Percentiles rank a stretch among this genome's conserved stretches.
Conservation (phyloP, 768 basidiomycete genomes). For the Crucibulum laeve region DNA sequence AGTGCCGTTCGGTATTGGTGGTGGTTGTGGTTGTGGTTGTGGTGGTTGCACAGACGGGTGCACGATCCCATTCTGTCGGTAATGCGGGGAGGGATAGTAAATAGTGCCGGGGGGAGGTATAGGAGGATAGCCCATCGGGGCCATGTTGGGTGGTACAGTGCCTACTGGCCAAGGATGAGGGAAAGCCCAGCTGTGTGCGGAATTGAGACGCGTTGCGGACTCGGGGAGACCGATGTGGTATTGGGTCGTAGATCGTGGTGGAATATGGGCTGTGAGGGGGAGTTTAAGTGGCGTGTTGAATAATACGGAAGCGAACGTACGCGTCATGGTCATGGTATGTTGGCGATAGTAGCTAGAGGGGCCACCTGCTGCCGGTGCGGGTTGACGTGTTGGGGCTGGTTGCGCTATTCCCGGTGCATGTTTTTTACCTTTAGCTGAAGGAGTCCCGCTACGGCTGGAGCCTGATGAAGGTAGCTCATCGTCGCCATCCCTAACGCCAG, state of each 20-base stretch:
- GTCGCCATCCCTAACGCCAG: conserved; percentile 20
- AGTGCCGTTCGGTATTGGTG: not conserved
- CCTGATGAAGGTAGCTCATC: conserved; percentile 37
- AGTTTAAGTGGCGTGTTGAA: conserved; percentile 1
- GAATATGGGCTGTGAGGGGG: conserved; percentile 31
- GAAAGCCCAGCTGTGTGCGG: conserved; percentile 33
- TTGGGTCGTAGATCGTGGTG: conserved; percentile 34
- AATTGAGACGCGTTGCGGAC: conserved; percentile 44
- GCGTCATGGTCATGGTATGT: conserved; percentile 46
- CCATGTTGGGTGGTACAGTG: conserved; percentile 15
- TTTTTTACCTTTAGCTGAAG: conserved; percentile 38
- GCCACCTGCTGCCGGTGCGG: conserved; percentile 25
- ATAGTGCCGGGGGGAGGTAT: conserved; percentile 20
- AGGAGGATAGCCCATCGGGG: conserved; percentile 30
- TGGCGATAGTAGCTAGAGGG: conserved; percentile 64
- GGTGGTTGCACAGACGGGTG: conserved; percentile 15
- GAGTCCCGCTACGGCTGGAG: conserved; percentile 44
- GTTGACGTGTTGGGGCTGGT: conserved; percentile 21
- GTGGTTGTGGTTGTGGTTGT: conserved; percentile 16
- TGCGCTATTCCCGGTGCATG: conserved; percentile 12
- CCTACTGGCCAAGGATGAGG: conserved; percentile 34
- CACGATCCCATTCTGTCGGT: conserved; percentile 33
- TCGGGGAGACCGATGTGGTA: conserved; percentile 47
- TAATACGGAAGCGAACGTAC: conserved; percentile 17
- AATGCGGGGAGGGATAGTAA: conserved; percentile 43